Evolutionary conservation across 768 basidiomycete genomes (phyloP).

Genomic region (Daedalea quercina): DNA sequence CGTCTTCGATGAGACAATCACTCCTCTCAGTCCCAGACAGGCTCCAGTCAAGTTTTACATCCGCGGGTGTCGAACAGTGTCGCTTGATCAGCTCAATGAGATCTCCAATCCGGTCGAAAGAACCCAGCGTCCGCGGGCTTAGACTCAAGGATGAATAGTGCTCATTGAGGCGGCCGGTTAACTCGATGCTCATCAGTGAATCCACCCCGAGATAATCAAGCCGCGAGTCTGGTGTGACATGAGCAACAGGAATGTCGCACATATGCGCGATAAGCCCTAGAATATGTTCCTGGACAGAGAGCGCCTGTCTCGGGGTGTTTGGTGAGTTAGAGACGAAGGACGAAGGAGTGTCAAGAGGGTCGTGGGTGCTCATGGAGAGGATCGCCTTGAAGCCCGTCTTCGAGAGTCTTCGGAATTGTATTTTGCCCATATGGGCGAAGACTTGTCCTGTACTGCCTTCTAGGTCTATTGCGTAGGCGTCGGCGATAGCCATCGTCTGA

Average conservation of each 20-base stretch:
- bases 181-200: slow-evolving; percentile 24
- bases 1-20: too few relatives aligned
- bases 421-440: slow-evolving; percentile 50
- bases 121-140: neutral
- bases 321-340: neutral
- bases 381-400: slow-evolving; percentile 33
- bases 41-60: too few relatives aligned
- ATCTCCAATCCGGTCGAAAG: neutral
- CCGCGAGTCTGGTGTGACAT: slow-evolving; percentile 4
- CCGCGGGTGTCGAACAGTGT: too few relatives aligned
- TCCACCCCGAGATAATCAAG: slow-evolving; percentile 21
- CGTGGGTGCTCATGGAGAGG: slow-evolving; percentile 3
- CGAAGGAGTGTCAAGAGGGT: too few relatives aligned
- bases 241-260: slow-evolving; percentile 25
- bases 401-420: slow-evolving; percentile 52
- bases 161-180: slow-evolving; percentile 31
- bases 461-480: slow-evolving; percentile 43
- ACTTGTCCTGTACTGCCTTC: slow-evolving; percentile 27
- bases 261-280: slow-evolving; percentile 32
- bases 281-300: neutral
- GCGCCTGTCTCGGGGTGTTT: neutral
- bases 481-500: slow-evolving; percentile 39
- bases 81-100: neutral
- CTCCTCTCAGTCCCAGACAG: neutral
- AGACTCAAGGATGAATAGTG: slow-evolving; percentile 24